Conservation (phyloP, 192 early-diverging fungal species). For the Coemansia sp. region DNA sequence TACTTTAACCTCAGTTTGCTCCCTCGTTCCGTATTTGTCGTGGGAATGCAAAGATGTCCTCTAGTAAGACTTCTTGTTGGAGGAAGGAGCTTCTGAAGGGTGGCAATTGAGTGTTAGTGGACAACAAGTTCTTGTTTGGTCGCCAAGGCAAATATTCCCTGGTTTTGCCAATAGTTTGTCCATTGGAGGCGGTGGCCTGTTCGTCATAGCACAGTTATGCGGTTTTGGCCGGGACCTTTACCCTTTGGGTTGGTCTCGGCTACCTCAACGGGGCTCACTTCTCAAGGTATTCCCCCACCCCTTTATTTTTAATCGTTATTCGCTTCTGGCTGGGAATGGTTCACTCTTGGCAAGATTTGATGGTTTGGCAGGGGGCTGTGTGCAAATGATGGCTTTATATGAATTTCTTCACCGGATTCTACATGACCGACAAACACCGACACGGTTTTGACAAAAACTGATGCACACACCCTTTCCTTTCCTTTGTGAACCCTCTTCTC, state of each 20-base stretch:
- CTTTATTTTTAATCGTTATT: constrained; percentile 22
- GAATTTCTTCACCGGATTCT: constrained; percentile 51
- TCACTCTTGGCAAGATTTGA: no score
- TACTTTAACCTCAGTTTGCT: no score
- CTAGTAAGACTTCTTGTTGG: no score
- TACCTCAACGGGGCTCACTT: constrained; percentile 54
- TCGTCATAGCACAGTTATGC: constrained; percentile 55
- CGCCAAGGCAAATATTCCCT: no score
- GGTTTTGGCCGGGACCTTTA: constrained; percentile 15
- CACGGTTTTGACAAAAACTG: constrained; percentile 37
- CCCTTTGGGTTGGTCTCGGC: constrained; percentile 5
- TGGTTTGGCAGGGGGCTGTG: background rate
- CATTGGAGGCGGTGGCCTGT: constrained; percentile 22
- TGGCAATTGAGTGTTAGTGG: no score
- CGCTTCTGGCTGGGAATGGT: background rate
- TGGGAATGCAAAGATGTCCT: no score
- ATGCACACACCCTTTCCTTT: constrained; percentile 23
- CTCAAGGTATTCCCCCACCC: constrained; percentile 48
- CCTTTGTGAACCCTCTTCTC: no score
- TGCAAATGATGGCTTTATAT: constrained; percentile 43
- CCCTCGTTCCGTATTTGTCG: no score
- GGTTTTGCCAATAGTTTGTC: no score
- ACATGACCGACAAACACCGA: constrained; percentile 30
- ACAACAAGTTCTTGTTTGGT: no score
- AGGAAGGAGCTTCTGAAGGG: no score